These are phyloP conservation scores for Suillus luteus DNA, from an alignment of 768 basidiomycete species.

Conservation along the genomic window DNA sequence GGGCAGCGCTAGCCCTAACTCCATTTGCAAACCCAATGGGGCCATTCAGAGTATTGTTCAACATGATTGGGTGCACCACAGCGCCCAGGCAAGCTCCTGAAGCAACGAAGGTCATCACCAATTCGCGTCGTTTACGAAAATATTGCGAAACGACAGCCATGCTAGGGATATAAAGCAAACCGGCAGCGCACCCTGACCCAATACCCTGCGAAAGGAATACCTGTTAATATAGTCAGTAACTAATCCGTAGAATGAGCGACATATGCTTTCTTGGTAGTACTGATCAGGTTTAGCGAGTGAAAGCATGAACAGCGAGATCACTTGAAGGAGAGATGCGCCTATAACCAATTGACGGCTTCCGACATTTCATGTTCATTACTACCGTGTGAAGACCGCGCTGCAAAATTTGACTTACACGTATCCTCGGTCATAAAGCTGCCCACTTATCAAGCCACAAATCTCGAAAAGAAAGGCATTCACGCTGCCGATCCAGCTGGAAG, in stretches of 20 bases:
- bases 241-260: no score
- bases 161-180: conserved; percentile 50
- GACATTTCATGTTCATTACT: conserved; percentile 1
- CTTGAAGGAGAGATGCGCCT: conserved; percentile 30
- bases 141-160: conserved; percentile 54
- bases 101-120: conserved; percentile 57
- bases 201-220: conserved; percentile 56
- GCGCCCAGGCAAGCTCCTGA: conserved; percentile 62
- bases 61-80: conserved; percentile 61
- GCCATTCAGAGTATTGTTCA: conserved; percentile 51
- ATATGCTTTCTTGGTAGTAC: conserved; percentile 42
- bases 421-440: conserved; percentile 53
- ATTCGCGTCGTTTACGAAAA: conserved; percentile 47
- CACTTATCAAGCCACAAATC: conserved; percentile 45
- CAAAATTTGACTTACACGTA: conserved; percentile 42
- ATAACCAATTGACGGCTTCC: conserved; percentile 26
- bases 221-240: conserved; percentile 26
- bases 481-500: conserved; percentile 47
- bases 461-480: conserved; percentile 49
- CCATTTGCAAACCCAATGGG: conserved; percentile 47
- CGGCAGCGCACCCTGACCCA: conserved; percentile 48
- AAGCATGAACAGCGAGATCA: conserved; percentile 45
- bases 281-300: conserved; percentile 44
- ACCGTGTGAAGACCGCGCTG: no score
- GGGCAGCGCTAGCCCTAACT: conserved; percentile 42